Evolutionary conservation across 2,329 filamentous ascomycete species (phyloP), one percentile per base, ranked within the genome.

Genomic region (Alternaria burnsii): DNA sequence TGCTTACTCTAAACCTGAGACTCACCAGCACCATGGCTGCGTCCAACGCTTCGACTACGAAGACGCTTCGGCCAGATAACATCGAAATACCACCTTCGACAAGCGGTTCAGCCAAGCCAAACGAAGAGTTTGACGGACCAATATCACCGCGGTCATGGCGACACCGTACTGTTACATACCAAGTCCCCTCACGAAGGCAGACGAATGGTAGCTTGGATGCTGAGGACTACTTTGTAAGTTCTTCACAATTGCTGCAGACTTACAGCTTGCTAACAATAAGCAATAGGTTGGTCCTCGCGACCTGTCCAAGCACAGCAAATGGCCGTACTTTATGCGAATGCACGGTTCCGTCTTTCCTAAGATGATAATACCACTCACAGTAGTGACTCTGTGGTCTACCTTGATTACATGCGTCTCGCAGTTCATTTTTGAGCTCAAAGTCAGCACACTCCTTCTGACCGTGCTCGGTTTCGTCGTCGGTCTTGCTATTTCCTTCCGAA

Each of bases 391-490:
- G 14, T 93, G 91, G 91, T 83, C 89, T 1, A 89, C 89, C 1
- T 75, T 84, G 36, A 87, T 93, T 62, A 91, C 88, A 12, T 77
- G 80, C 55, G 59, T 79, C 26, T 77, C 67, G 12, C 69, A 81
- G 57, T 80, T 80, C 50, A 78, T 84, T 12, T 75, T 83, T 62
- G 53, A 71, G 20, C 73, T 89, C 18, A 85, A 84, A 46, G 87
- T 93, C 64, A 84, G 85, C 73, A 87, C 84, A n/a, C 84, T 92
- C 32, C 82, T 93, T 20, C 83, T 94, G 54, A 93, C 91, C 1
- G 88, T 94, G 53, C 86, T 91, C 44, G 91, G 91, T 89, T 93
- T 94, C 81, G 89, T 94, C 61, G 90, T 94, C 76, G 89, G 89
- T 86, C 80, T 94, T 60, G 86, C 89, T n/a, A 84, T 94, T 34